A percentile compares a stretch with the other conserved stretches of the same genome.
phyloP scores from a whole-genome alignment of 2,329 filamentous ascomycete species.

The Trichoderma atroviride region DNA sequence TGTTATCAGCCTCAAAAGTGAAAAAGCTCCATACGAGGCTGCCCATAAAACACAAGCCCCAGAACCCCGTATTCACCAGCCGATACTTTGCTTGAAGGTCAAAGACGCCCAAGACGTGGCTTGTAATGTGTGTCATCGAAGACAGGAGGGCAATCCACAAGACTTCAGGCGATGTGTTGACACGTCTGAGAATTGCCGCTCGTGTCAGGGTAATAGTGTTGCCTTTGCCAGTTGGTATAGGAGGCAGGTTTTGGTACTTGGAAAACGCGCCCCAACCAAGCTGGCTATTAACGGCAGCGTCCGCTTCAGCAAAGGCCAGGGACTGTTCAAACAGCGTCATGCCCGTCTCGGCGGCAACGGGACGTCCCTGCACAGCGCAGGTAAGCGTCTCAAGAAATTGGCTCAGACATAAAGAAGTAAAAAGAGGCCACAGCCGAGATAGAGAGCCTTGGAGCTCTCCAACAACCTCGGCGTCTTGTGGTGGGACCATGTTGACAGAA shows the following conservation, averaged over 20 bases:
- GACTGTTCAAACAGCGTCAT: slow-evolving; percentile 98
- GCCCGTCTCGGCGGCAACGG: slow-evolving; percentile 80
- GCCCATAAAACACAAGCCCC: slow-evolving; percentile 87
- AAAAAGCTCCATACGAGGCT: slow-evolving; percentile 78
- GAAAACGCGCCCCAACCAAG: slow-evolving; percentile 70
- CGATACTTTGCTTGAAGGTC: slow-evolving; percentile 78
- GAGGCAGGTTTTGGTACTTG: slow-evolving; percentile 45
- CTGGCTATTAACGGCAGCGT: slow-evolving; percentile 80
- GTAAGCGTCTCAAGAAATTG: slow-evolving; percentile 88
- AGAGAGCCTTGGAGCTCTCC: slow-evolving; percentile 74
- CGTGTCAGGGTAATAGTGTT: slow-evolving; percentile 55
- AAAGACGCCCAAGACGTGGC: slow-evolving; percentile 78
- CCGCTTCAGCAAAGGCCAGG: slow-evolving; percentile 91
- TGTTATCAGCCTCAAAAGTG: slow-evolving; percentile 62
- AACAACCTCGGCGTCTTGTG: slow-evolving; percentile 52
- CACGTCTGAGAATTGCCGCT: slow-evolving; percentile 71
- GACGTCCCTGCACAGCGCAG: slow-evolving; percentile 83
- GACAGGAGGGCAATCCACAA: slow-evolving; percentile 87
- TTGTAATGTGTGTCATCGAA: slow-evolving; percentile 83
- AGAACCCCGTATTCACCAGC: slow-evolving; percentile 84
- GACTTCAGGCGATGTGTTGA: slow-evolving; percentile 89
- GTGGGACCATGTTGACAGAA: slow-evolving; percentile 70
- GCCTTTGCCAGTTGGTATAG: slow-evolving; percentile 31
- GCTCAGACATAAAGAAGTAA: slow-evolving; percentile 69
- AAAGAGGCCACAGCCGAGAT: slow-evolving; percentile 73